These are phyloP conservation scores for Kodamaea sagamina DNA, from an alignment of 805 yeast species.

Conservation along the genomic window DNA sequence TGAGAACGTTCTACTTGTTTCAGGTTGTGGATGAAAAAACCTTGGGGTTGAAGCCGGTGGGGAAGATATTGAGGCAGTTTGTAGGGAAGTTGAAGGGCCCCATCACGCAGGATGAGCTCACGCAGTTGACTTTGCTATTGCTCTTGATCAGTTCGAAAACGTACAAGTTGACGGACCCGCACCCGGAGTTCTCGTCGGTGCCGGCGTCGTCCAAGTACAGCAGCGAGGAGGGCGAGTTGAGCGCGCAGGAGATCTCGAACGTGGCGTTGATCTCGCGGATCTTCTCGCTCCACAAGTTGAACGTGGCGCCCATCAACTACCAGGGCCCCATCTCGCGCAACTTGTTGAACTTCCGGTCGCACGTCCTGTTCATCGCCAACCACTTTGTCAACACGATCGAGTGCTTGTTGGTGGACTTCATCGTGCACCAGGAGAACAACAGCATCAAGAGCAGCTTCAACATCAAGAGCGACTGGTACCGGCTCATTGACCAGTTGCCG, in stretches of 20 bases:
- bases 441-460: conserved; percentile 46
- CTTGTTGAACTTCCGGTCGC: conserved; percentile 66
- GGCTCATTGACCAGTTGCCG: conserved; percentile 59
- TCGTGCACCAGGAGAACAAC: conserved; percentile 48
- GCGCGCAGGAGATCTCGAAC: conserved; percentile 40
- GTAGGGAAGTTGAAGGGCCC: conserved; percentile 4
- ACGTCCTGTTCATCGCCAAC: conserved; percentile 52
- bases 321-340: conserved; percentile 72
- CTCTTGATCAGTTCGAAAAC: conserved; percentile 42
- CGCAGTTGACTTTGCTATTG: conserved; percentile 49
- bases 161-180: conserved; percentile 43
- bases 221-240: conserved; percentile 24
- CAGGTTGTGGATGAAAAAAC: conserved; percentile 49
- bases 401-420: conserved; percentile 49
- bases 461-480: conserved; percentile 57
- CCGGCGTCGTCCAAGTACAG: conserved; percentile 34
- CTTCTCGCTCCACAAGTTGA: conserved; percentile 37
- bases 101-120: conserved; percentile 27
- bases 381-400: conserved; percentile 58
- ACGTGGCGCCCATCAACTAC: conserved; percentile 46
- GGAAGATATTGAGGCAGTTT: conserved; percentile 46
- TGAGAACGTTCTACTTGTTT: conserved; percentile 54
- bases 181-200: conserved; percentile 33
- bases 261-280: conserved; percentile 39
- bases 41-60: conserved; percentile 52